Percentiles rank a stretch among this genome's conserved stretches.
Evolutionary conservation across 345 rosid species (phyloP).

Genomic region (Turnera subulata): DNA sequence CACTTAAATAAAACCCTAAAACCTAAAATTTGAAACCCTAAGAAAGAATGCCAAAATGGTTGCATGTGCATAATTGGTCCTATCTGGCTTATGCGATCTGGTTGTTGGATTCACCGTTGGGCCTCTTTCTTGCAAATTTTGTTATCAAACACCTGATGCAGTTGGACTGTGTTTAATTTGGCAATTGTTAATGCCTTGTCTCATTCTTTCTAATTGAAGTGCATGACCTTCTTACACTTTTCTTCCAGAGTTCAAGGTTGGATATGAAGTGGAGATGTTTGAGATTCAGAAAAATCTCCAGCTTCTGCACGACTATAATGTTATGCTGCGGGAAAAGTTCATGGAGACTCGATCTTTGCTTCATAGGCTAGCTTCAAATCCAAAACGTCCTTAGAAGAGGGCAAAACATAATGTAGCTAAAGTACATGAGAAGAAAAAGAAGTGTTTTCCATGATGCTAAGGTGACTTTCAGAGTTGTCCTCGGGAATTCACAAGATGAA

Average conservation of each 20-base stretch:
- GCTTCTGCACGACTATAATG: constrained; percentile 63
- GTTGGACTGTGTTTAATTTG: background rate
- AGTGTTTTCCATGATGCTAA: background rate
- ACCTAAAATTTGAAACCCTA: too few species aligned
- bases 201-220: background rate
- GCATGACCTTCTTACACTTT: constrained; percentile 1
- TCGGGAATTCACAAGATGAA: background rate
- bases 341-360: constrained; percentile 41
- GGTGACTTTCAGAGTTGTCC: background rate
- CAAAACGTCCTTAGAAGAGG: background rate
- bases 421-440: background rate
- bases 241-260: constrained; percentile 56
- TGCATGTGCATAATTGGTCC: too few species aligned
- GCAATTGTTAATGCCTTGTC: background rate
- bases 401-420: background rate
- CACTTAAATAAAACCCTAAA: too few species aligned
- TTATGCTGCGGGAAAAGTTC: constrained; percentile 63
- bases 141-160: background rate
- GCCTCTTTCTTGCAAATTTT: background rate
- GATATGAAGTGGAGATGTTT: constrained; percentile 50
- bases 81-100: too few species aligned
- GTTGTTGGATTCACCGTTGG: background rate
- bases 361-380: constrained; percentile 11
- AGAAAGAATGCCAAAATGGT: too few species aligned
- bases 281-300: constrained; percentile 62